Evolutionary conservation across 257 asterid species (phyloP), one percentile per base, ranked within the genome.

Genomic region (Solanum corneliomulleri): DNA sequence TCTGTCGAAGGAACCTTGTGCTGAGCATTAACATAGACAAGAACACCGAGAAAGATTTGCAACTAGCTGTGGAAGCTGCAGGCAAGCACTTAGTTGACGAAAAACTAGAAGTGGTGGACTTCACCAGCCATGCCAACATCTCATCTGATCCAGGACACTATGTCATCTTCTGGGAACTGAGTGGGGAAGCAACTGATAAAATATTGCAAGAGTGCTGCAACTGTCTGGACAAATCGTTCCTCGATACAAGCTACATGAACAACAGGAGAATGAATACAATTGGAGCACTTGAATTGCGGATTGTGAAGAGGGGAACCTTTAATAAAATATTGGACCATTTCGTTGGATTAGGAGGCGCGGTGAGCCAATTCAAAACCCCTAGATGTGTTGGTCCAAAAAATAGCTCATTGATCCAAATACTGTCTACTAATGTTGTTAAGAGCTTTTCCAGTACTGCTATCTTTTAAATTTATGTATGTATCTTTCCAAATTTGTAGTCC

Each of bases 351-450:
- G 99, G 99, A 11, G 98, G 96, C 3, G 98, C 99, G 3, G 99
- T 96, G 16, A 97, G 99, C 93, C 99, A 97, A 93, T 97, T 95
- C 92, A 97, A 97, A 87, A 94, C 98, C 7, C 99, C 99, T 6
- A 82, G 99, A 9, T 97, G 98, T 47, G 93, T 97, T 37, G 96
- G 98, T 6, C 92, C 97, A 10, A 88, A 88, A 9, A 97, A 97
- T 84, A 70, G 13, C 58, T 58, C 88, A 0, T 92, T 97, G 90
- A 88, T 97, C 88, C 93, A 93, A 77, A 96, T 97, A 76, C 91
- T 97, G 29, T 87, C 90, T 7, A 88, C 35, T 25, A 94, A 93
- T 85, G 92, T 87, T 64, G 94, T 66, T 15, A 89, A 91, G 92
- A 94, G 93, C 93, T 97, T 90, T 91, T 93, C 91, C n/a, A 97